Evolutionary conservation across 2,329 filamentous ascomycete genomes (phyloP), one percentile per base, ranked within the genome.

Genomic region (Scedosporium boydii): DNA sequence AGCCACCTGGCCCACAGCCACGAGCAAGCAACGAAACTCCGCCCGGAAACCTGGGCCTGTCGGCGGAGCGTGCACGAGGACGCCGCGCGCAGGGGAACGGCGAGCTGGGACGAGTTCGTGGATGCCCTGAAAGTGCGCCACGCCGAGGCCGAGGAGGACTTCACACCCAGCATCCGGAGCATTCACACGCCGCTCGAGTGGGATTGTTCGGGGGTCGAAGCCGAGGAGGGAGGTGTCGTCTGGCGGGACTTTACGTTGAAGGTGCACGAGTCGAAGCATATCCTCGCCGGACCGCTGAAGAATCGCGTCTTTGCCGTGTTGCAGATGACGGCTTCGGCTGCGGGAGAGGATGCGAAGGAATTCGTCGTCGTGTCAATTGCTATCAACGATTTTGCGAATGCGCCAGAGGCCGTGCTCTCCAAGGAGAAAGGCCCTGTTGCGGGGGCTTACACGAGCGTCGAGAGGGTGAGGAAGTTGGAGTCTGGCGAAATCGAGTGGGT

Each of bases 261-360:
- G 67, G 75, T 89, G 23, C 80, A 82, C 65, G 86, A 90, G 74
- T 88, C 89, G 79, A 80, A 81, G 62, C 88, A 91, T 71, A 77
- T 78, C 56, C 78, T 91, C 60, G 81, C 82, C 0, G 75, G 78
- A 3, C 78, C 84, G n/a, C 76, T 91, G 6, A 78, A 80, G 63
- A 81, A 86, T 65, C 84, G 89, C 59, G 81, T 83, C 2, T 92
- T 91, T 67, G 80, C 86, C 16, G 84, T 87, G 2, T 71, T 91
- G 59, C 83, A 90, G 69, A 75, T 88, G 62, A 84, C 84, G 46
- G 76, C 77, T 10, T 75, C 78, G 7, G 74, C 72, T 1, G 57
- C 58, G 16, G 61, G 26, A 21, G 68, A 63, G n/a, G 70, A 66
- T n/a, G 67, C 65, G 18, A 68, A 44, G 73, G 81, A 85, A 69